Conservation (phyloP, 2,329 filamentous ascomycete genomes). For the Pseudocercospora crystallina region DNA sequence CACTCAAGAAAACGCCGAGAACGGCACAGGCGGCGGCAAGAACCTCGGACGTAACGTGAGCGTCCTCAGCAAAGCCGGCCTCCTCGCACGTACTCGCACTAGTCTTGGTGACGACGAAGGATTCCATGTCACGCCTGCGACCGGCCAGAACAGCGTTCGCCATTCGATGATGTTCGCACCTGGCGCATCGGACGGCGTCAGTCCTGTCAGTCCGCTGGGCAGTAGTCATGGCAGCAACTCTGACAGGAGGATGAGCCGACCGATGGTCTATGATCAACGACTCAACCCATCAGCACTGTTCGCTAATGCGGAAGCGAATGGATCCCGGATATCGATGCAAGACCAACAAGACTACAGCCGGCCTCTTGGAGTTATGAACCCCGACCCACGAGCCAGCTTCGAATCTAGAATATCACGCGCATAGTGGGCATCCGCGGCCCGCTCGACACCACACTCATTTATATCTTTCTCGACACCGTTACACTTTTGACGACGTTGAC, state of each 20-base stretch:
- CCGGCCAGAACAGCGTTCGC: constrained; percentile 31
- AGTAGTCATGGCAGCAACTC: constrained; percentile 24
- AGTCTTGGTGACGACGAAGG: constrained; percentile 32
- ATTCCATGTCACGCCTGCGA: constrained; percentile 17
- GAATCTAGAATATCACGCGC: constrained; percentile 26
- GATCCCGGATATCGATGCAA: constrained; percentile 46
- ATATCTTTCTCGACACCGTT: constrained; percentile 9
- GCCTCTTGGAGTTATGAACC: constrained; percentile 42
- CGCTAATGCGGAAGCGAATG: constrained; percentile 44
- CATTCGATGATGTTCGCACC: constrained; percentile 35
- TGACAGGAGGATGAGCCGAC: constrained; percentile 42
- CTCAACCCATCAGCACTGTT: constrained; percentile 50
- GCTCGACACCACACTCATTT: constrained; percentile 4
- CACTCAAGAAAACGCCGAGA: constrained; percentile 21
- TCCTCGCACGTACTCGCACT: constrained; percentile 36
- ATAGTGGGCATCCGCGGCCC: constrained; percentile 1
- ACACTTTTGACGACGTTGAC: constrained; percentile 21
- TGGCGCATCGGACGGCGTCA: constrained; percentile 26
- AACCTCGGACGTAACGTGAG: constrained; percentile 43
- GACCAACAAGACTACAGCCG: constrained; percentile 52
- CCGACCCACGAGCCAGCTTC: constrained; percentile 34
- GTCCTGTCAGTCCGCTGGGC: constrained; percentile 34
- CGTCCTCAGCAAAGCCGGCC: constrained; percentile 49
- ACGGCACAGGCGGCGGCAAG: constrained; percentile 15
- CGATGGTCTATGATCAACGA: constrained; percentile 49